Conservation (phyloP, 257 asterid genomes). For the Eustoma russellianum region DNA sequence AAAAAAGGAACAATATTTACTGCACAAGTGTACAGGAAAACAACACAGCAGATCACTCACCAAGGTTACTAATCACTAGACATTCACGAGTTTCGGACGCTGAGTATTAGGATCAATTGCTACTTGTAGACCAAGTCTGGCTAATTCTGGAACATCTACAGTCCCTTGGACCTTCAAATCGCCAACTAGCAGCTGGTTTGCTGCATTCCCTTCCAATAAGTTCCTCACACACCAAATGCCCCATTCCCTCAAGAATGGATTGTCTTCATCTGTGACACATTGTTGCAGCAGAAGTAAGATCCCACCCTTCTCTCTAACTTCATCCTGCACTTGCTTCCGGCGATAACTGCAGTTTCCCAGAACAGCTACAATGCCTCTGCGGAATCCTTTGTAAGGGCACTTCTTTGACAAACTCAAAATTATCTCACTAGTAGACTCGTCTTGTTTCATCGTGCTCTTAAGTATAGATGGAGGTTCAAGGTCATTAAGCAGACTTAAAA, state of each 20-base stretch:
- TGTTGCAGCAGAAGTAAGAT: constrained; percentile 64
- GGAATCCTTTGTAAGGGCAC: constrained; percentile 80
- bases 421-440: constrained; percentile 15
- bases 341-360: constrained; percentile 65
- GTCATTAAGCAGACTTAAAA: constrained; percentile 39
- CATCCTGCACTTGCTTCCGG: constrained; percentile 56
- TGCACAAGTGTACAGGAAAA: no score
- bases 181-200: constrained; percentile 48
- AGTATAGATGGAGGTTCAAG: constrained; percentile 68
- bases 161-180: constrained; percentile 58
- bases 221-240: constrained; percentile 72
- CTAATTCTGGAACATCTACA: constrained; percentile 60
- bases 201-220: constrained; percentile 63
- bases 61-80: constrained; percentile 4
- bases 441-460: constrained; percentile 34
- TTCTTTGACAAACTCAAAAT: constrained; percentile 17
- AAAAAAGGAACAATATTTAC: no score
- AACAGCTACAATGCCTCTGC: constrained; percentile 65
- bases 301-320: constrained; percentile 52
- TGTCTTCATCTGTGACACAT: constrained; percentile 71
- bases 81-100: constrained; percentile 73
- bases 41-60: no score
- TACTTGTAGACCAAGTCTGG: constrained; percentile 57
- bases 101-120: constrained; percentile 65
- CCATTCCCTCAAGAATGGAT: constrained; percentile 91